Base-by-base conservation (phyloP, 495 filamentous ascomycete genomes). In the Penicillium robsamsonii region DNA sequence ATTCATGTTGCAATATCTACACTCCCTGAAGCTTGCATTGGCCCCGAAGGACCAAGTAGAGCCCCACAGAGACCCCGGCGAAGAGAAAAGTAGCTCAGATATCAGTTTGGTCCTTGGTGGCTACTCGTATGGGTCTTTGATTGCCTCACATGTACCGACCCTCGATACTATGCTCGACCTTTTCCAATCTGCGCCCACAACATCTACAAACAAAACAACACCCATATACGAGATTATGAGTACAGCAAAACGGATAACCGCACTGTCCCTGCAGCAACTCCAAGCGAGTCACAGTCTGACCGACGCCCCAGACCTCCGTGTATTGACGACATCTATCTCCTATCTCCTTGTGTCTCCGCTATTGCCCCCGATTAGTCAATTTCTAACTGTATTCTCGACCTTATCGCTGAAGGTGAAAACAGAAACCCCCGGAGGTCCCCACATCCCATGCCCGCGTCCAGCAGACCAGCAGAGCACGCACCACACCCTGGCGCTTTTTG, bases 41-140 rank as follows among this genome's bases (percentile, higher is more conserved):
- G 22, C 22, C 22, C 45, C 30, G 27, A 53, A 20, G 3, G 18
- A 45, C 6, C 52, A 46, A 20, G 8, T 12, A 38, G 31, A 45
- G 15, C 27, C 38, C 22, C 13, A 11, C 20, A 25, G 27, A 41
- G 8, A 15, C 20, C 47, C 29, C 9, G 11, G 10, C 9, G 33
- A 47, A 49, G 37, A 5, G 11, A 15, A 20, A 22, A 13, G 4
- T 37, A 24, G 33, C 12, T 42, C 53, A 24, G 20, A 45, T 7
- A 46, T 70, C 42, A 59, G 62, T 29, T 52, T 92, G 5, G 65
- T 96, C 2, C 66, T 95, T 5, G 88, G 81, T 2, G 94, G 94
- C 40, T 97, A 97, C 69, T 97, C 93, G 0, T 97, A 96, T 65
- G 94, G 94, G 35, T 87, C 91, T 5, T 76, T 96, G 56, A 83